Base-by-base conservation (phyloP, 225 moss, liverwort and hornwort genomes). In the Lunularia cruciata region DNA sequence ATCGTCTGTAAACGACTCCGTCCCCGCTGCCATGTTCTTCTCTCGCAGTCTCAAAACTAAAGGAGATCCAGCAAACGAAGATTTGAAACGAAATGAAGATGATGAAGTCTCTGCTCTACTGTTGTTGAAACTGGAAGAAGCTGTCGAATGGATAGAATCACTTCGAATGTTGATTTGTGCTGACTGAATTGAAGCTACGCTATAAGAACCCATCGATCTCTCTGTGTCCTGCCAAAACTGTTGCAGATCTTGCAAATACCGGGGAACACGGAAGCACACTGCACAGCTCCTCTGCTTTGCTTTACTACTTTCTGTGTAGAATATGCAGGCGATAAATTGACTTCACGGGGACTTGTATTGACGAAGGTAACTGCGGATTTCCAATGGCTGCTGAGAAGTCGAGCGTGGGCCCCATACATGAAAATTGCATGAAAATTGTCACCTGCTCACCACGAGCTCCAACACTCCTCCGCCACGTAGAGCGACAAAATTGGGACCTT, bases 31-130 rank as follows among this genome's bases (percentile, higher is more conserved):
- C 43, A 60, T 60, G 51, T 40, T 77, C 1, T 32, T 16, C 28
- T 19, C 38, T 3, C 25, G 18, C 7, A n/a, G 42, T 11, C 18
- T 32, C 20, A 32, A 36, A 34, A 11, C 19, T 18, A 69, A 18
- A 40, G 57, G 43, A 33, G 47, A 47, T 60, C 70, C 71, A 13
- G 47, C 39, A 28, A 76, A 76, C n/a, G 71, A 38, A 30, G 76
- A 65, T 5, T 25, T n/a, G 15, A 12, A 26, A 6, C 8, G 23
- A 43, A n/a, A 27, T 43, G 47, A 45, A 16, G 28, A 4, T 14
- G 3, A 16, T 12, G 59, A 22, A 16, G 22, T n/a, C n/a, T n/a
- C n/a, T n/a, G n/a, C n/a, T n/a, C n/a, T n/a, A n/a, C n/a, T n/a
- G n/a, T n/a, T n/a, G n/a, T n/a, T n/a, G n/a, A n/a, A 18, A 22